These are phyloP conservation scores for Pyrus bretschneideri DNA, from an alignment of 306 rosid species.

Conservation along the genomic window DNA sequence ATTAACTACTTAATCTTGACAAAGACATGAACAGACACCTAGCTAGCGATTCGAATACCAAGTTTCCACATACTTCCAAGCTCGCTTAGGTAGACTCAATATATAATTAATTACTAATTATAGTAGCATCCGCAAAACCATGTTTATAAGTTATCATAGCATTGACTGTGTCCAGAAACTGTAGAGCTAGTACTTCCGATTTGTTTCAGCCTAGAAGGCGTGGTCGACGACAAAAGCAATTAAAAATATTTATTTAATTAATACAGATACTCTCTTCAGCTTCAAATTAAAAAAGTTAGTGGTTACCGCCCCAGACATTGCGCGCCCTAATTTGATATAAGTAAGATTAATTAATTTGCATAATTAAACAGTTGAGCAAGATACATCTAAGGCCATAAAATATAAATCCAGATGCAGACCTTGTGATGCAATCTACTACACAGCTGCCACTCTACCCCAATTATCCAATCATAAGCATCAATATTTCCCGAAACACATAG, in stretches of 20 bases:
- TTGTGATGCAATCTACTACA: constrained; percentile 23
- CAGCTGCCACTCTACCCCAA: constrained; percentile 24
- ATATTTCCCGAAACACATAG: background rate
- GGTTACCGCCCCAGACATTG: constrained; percentile 1
- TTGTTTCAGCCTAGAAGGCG: background rate
- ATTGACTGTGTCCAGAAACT: background rate
- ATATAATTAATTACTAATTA: background rate
- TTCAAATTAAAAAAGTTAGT: background rate
- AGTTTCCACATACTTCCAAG: background rate
- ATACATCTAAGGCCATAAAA: constrained; percentile 16
- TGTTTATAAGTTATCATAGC: background rate
- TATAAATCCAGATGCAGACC: constrained; percentile 17
- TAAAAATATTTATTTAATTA: background rate
- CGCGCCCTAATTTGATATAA: background rate
- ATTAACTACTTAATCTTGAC: background rate
- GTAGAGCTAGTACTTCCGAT: background rate
- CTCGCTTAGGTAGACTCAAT: background rate
- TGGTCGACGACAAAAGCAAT: background rate
- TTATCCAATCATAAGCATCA: constrained; percentile 7
- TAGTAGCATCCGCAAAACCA: background rate
- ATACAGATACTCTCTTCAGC: background rate
- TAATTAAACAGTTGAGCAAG: constrained; percentile 7
- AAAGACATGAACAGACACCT: background rate
- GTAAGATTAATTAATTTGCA: background rate
- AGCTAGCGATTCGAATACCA: background rate